Evolutionary conservation across 140 eudicot species (phyloP).

Genomic region (Flaveria floridana): DNA sequence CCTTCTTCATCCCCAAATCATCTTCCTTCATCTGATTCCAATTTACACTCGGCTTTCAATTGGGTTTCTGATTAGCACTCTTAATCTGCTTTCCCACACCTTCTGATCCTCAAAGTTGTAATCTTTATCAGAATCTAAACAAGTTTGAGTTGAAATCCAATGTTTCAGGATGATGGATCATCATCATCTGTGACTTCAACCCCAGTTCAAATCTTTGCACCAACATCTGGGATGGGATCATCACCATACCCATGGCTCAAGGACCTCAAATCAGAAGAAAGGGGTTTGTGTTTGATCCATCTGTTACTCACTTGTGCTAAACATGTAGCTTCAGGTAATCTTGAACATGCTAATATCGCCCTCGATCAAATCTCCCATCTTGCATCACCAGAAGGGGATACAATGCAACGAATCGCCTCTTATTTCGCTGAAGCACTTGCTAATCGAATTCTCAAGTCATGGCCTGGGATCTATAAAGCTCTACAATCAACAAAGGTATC

Average conservation of each 20-base stretch:
- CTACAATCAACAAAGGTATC: constrained; percentile 55
- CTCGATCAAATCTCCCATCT: constrained; percentile 95
- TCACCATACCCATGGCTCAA: constrained; percentile 84
- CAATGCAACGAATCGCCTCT: constrained; percentile 94
- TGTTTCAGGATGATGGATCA: constrained; percentile 97
- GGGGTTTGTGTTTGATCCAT: constrained; percentile 85
- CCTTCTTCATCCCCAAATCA: no score
- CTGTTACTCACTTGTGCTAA: constrained; percentile 78
- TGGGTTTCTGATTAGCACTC: no score
- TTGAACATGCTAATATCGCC: constrained; percentile 83
- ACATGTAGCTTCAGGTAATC: constrained; percentile 82
- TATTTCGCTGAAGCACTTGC: constrained; percentile 89
- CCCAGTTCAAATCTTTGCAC: constrained; percentile 71
- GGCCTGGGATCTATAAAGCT: constrained; percentile 91
- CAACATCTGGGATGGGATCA: constrained; percentile 25
- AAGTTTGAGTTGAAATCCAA: constrained; percentile 24
- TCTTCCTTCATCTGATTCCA: no score
- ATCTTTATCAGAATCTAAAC: no score
- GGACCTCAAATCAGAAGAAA: constrained; percentile 90
- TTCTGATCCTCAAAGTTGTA: no score
- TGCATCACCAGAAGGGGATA: constrained; percentile 86
- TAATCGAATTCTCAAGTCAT: constrained; percentile 69
- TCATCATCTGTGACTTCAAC: constrained; percentile 74
- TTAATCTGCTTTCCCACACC: no score
- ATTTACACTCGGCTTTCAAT: no score